Percentiles rank a stretch among this genome's conserved stretches.
Conservation (phyloP, 1,139 yeast species). For the Casaregolazyma suthepensis region DNA sequence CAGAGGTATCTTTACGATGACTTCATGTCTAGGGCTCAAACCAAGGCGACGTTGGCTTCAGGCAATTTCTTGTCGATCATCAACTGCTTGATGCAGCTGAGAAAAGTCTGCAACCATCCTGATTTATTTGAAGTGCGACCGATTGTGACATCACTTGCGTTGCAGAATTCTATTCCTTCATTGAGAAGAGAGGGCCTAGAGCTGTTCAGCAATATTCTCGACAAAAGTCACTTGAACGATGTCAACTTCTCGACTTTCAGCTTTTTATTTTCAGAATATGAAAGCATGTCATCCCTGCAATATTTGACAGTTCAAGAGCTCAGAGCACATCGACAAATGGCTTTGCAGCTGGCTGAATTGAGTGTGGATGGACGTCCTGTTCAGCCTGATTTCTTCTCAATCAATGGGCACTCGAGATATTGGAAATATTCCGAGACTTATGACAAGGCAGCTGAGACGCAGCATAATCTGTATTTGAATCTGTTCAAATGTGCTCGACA, state of each 20-base stretch:
- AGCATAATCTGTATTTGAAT: slow-evolving; percentile 61
- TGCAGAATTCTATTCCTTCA: slow-evolving; percentile 57
- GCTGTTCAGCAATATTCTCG: slow-evolving; percentile 12
- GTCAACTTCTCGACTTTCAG: slow-evolving; percentile 58
- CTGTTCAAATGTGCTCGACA: slow-evolving; percentile 25
- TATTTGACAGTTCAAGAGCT: slow-evolving; percentile 41
- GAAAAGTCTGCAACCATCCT: slow-evolving; percentile 97
- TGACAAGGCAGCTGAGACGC: slow-evolving; percentile 47
- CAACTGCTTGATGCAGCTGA: slow-evolving; percentile 94
- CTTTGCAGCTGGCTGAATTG: slow-evolving; percentile 20
- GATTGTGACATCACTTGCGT: slow-evolving; percentile 80
- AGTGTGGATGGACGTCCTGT: slow-evolving; percentile 22
- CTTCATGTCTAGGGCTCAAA: slow-evolving; percentile 94
- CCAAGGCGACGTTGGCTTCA: slow-evolving; percentile 86
- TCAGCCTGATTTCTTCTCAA: slow-evolving; percentile 44
- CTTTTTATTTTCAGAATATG: slow-evolving; percentile 49
- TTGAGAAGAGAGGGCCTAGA: slow-evolving; percentile 39
- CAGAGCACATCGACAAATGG: slow-evolving; percentile 46
- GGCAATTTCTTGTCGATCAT: slow-evolving; percentile 94
- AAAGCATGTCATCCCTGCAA: slow-evolving; percentile 43
- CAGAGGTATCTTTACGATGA: slow-evolving; percentile 92
- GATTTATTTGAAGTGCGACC: slow-evolving; percentile 96
- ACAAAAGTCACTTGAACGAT: slow-evolving; percentile 22
- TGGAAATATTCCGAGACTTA: slow-evolving; percentile 47
- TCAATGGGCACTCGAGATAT: slow-evolving; percentile 56